Evolutionary conservation across 2,329 filamentous ascomycete genomes (phyloP).

Genomic region (Cyphellophora attinorum): DNA sequence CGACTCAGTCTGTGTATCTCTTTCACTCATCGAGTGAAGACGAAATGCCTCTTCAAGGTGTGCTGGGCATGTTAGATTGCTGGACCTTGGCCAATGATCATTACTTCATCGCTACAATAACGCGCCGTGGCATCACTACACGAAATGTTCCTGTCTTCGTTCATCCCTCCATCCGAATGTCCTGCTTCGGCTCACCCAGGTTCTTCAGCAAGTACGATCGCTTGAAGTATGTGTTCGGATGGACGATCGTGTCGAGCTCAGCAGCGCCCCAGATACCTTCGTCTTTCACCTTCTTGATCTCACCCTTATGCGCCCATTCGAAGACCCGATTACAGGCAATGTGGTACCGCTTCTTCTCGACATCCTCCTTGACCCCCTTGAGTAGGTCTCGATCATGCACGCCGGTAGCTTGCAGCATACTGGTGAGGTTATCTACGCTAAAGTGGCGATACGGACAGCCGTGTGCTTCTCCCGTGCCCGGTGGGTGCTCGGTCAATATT

Average conservation of each 20-base stretch:
- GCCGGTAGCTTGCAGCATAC: slow-evolving; percentile 67
- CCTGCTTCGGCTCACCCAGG: slow-evolving; percentile 47
- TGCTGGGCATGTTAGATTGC: too few relatives aligned
- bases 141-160: too few relatives aligned
- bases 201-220: slow-evolving; percentile 84
- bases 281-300: slow-evolving; percentile 68
- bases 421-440: slow-evolving; percentile 71
- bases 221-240: slow-evolving; percentile 98
- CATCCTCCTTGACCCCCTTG: slow-evolving; percentile 76
- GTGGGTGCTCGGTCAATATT: slow-evolving; percentile 80
- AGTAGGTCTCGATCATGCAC: slow-evolving; percentile 69
- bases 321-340: slow-evolving; percentile 96
- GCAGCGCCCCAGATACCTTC: slow-evolving; percentile 60
- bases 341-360: slow-evolving; percentile 79
- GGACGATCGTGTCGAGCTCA: slow-evolving; percentile 88
- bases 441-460: slow-evolving; percentile 97
- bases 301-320: slow-evolving; percentile 70
- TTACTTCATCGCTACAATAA: neutral
- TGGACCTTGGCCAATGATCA: too few relatives aligned
- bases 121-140: neutral
- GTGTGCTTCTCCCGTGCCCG: slow-evolving; percentile 78
- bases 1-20: too few relatives aligned
- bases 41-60: too few relatives aligned
- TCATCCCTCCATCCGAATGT: slow-evolving; percentile 43
- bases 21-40: too few relatives aligned